phyloP scores from a whole-genome alignment of 176 grass and related monocot species.

The Phyllostachys edulis region DNA sequence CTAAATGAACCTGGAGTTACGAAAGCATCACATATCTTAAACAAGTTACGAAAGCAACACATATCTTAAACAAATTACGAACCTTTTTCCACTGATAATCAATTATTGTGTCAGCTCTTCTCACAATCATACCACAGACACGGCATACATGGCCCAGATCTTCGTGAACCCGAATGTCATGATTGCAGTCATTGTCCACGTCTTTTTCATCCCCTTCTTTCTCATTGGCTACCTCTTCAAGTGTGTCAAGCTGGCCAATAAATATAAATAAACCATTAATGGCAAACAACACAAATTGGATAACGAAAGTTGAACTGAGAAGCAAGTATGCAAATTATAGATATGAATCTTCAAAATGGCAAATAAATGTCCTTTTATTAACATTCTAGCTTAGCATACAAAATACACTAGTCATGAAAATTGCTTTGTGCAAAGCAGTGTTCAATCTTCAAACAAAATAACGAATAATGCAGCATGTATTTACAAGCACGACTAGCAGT shows the following conservation, averaged over 20 bases:
- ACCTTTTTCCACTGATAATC: conserved; percentile 98
- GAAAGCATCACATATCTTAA: conserved; percentile 7
- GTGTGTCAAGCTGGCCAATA: conserved; percentile 45
- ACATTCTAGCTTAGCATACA: background rate
- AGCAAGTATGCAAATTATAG: conserved; percentile 5
- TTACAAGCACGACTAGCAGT: conserved; percentile 18
- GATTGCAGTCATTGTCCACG: conserved; percentile 52
- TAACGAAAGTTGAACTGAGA: conserved; percentile 19
- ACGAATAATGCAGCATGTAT: background rate
- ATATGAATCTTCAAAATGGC: background rate
- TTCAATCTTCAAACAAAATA: conserved; percentile 14
- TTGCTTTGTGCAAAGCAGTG: conserved; percentile 16
- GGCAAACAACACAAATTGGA: conserved; percentile 16
- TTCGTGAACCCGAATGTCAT: conserved; percentile 75
- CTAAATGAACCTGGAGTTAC: conserved; percentile 21
- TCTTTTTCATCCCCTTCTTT: conserved; percentile 57
- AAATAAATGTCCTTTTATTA: background rate
- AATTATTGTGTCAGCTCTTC: conserved; percentile 90
- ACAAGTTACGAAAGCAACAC: conserved; percentile 22
- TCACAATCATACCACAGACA: conserved; percentile 93
- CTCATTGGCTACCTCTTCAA: conserved; percentile 42
- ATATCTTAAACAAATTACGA: conserved; percentile 21
- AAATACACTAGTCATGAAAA: background rate
- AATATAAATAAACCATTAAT: conserved; percentile 18
- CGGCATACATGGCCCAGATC: conserved; percentile 89